Percentiles rank a stretch among this genome's conserved stretches.
phyloP scores from a whole-genome alignment of 441 rosid genomes.

The Lepidium campestre region DNA sequence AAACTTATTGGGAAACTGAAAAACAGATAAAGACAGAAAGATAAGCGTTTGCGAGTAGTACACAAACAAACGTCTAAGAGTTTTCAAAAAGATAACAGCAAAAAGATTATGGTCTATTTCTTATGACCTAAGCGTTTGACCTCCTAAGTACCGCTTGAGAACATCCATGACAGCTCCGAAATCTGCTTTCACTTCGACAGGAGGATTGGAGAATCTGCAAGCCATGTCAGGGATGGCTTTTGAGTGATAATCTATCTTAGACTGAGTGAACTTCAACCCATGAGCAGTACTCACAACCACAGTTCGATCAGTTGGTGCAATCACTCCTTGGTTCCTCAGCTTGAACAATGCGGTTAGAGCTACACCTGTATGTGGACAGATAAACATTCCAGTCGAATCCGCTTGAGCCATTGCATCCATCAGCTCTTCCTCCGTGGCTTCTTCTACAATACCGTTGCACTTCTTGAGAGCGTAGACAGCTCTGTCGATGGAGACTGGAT shows the following conservation, averaged over 20 bases:
- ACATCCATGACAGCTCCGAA: conserved; percentile 70
- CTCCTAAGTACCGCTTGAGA: conserved; percentile 41
- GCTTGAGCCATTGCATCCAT: conserved; percentile 77
- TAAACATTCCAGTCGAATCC: conserved; percentile 71
- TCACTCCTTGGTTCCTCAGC: conserved; percentile 58
- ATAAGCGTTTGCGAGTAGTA: conserved; percentile 1
- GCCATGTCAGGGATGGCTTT: conserved; percentile 55
- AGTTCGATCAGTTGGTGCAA: conserved; percentile 42
- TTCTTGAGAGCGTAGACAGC: conserved; percentile 57
- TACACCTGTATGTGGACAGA: conserved; percentile 76
- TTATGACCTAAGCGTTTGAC: conserved; percentile 31
- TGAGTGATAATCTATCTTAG: conserved; percentile 65
- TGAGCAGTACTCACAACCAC: conserved; percentile 77
- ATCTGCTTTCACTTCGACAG: conserved; percentile 54
- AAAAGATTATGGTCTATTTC: neutral
- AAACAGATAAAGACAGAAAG: conserved; percentile 15
- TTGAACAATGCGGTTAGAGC: conserved; percentile 55
- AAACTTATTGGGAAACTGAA: conserved; percentile 20
- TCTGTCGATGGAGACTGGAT: conserved; percentile 57
- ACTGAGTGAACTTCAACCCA: conserved; percentile 64
- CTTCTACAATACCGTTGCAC: conserved; percentile 61
- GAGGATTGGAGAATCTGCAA: conserved; percentile 54
- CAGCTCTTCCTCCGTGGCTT: conserved; percentile 65
- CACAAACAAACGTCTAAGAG: conserved; percentile 10
- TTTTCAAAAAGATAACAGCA: neutral